Evolutionary conservation across 257 asterid genomes (phyloP), one percentile per base, ranked within the genome.

Genomic region (Haberlea rhodopensis): DNA sequence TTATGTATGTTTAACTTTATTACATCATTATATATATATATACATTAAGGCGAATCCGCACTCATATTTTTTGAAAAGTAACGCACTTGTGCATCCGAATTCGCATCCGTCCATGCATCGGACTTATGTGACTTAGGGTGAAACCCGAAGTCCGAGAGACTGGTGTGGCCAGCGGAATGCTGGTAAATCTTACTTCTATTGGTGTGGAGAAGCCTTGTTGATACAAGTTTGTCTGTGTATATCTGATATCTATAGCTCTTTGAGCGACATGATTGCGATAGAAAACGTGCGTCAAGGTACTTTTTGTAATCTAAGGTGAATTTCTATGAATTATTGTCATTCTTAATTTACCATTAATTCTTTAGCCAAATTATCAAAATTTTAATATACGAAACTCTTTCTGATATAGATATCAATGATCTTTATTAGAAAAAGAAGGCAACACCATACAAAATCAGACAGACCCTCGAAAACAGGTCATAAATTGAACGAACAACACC

Each of bases 361-460:
- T 43, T 40, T 40, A 11, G 48, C 5, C 48, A 18, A 40, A 40
- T 2, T 11, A 13, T 40, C 18, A 8, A 34, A n/a, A n/a, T 3
- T 43, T 43, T 15, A 43, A 15, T 16, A 43, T 43, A 8, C 51
- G 16, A 43, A 43, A 34, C 2, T 43, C 51, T 2, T 4, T 15
- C 37, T 46, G 5, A 4, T 2, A 53, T 16, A 28, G 10, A 40
- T 57, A 60, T 16, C 26, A 68, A 57, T 60, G 26, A 53, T 67
- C 53, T 74, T 70, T 73, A 77, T 80, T 73, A 53, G 43, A 15
- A 72, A 64, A 60, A 56, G 71, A 63, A 72, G 78, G 58, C 67
- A 67, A 32, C 60, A 62, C 29, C 66, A 49, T 75, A 82, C 84
- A 80, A 77, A 80, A 77, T 67, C 75, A n/a, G n/a, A n/a, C 5